Evolutionary conservation across 1,284 basidiomycete species (phyloP), one percentile per base, ranked within the genome.

Genomic region (Singerocomus inundabilis): DNA sequence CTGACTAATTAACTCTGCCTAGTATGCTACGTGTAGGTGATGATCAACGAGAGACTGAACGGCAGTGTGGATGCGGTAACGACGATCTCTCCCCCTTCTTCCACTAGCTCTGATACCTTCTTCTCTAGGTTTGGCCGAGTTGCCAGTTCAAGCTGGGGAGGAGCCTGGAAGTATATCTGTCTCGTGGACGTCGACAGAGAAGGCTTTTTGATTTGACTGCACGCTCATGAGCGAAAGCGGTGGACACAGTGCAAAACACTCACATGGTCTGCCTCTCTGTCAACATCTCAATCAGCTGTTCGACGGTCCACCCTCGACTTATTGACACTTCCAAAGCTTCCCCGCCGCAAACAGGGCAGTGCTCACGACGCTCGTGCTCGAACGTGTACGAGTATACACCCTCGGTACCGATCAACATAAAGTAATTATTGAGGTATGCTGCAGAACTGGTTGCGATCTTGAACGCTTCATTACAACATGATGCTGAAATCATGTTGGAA

Each of bases 401-500:
- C 48, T 98, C 95, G 34, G 94, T 98, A 29, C 97, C 97, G 53
- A 96, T 88, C 40, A 94, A 77, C 90, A 94, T 94, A 80, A 99
- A 98, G 72, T 99, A 99, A 71, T 99, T 99, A 73, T 98, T 91
- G 36, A 99, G 78, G 67, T 85, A 97, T 2, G 94, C 91, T 1
- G 95, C 96, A 25, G 91, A 89, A 53, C 85, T 91, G 0, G 97
- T 99, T 16, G 93, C 96, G 52, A 99, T 91, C 73, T 99, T 99
- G 80, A 99, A 94, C 9, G 97, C 97, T 72, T 99, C 97, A 59
- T 98, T 98, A 64, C 96, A 99, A 72, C 97, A 99, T 3, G 95
- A 91, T 13, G 96, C 95, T 94, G 42, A 37, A 44, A 44, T 25
- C 36, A 24, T n/a, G 55, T 52, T 10, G 25, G 34, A 42, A 32